These are phyloP conservation scores for Boletellus sp. DNA, from an alignment of 768 basidiomycete species.

Conservation along the genomic window DNA sequence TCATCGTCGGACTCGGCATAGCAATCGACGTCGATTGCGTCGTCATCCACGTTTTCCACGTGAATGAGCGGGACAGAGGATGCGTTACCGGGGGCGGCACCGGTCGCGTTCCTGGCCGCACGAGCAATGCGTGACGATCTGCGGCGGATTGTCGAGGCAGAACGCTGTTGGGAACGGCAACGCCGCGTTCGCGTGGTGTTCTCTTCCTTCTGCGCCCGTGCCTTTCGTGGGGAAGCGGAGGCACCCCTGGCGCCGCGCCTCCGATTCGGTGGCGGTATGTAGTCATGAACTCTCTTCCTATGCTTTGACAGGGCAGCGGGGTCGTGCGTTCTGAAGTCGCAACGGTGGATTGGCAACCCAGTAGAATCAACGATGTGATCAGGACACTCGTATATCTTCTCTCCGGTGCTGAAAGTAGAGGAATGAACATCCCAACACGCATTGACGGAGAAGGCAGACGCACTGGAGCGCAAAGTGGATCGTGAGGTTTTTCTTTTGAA, in stretches of 20 bases:
- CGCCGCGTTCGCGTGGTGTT: not conserved
- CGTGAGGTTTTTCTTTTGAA: constrained; percentile 17
- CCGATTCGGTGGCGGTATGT: constrained; percentile 15
- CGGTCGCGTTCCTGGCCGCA: not conserved
- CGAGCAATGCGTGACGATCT: not conserved
- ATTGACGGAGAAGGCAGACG: not conserved
- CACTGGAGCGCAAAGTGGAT: constrained; percentile 24
- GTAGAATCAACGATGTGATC: not conserved
- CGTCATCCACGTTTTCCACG: no score
- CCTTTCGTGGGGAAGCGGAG: not conserved
- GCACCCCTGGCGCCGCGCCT: not conserved
- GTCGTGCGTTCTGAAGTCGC: constrained; percentile 23
- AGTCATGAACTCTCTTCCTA: constrained; percentile 20
- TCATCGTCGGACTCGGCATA: not conserved
- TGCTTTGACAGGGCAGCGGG: constrained; percentile 27
- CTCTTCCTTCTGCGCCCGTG: not conserved
- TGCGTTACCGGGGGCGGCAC: not conserved
- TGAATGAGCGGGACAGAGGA: not conserved
- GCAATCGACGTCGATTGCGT: not conserved
- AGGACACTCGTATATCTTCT: constrained; percentile 16
- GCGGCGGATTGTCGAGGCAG: not conserved
- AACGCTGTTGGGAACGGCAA: not conserved
- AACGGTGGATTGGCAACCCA: not conserved
- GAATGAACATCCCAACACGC: not conserved
- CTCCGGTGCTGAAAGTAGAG: constrained; percentile 18